Evolutionary conservation across 805 yeast genomes (phyloP).

Genomic region (Starmerella powellii): DNA sequence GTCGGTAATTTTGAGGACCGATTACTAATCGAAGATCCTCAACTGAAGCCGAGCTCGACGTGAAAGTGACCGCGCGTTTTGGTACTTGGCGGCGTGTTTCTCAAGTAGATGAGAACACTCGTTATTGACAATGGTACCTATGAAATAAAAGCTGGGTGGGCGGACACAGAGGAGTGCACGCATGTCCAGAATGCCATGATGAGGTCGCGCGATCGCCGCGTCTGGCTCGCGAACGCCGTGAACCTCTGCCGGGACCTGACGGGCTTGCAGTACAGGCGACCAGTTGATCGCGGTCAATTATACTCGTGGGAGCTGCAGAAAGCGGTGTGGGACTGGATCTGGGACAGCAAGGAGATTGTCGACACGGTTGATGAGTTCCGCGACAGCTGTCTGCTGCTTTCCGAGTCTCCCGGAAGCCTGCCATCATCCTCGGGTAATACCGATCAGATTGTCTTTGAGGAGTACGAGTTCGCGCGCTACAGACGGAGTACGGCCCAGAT

Average conservation of each 20-base stretch:
- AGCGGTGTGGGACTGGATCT: slow-evolving; percentile 77
- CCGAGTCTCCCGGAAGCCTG: slow-evolving; percentile 71
- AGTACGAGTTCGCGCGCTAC: slow-evolving; percentile 64
- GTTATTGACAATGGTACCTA: slow-evolving; percentile 87
- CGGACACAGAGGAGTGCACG: slow-evolving; percentile 32
- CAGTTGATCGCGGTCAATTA: slow-evolving; percentile 78
- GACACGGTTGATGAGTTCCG: slow-evolving; percentile 30
- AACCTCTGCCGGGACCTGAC: slow-evolving; percentile 57
- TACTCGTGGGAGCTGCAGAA: slow-evolving; percentile 85
- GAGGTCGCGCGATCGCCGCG: slow-evolving; percentile 60
- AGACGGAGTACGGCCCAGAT: slow-evolving; percentile 43
- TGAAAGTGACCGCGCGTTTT: neutral
- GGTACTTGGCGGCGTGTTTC: neutral
- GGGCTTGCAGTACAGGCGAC: slow-evolving; percentile 62
- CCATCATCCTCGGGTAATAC: slow-evolving; percentile 72
- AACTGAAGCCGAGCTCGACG: no score
- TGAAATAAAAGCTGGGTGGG: slow-evolving; percentile 54
- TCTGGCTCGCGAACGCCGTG: slow-evolving; percentile 62
- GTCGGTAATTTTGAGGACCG: no score
- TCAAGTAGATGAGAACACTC: slow-evolving; percentile 26
- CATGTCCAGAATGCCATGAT: slow-evolving; percentile 58
- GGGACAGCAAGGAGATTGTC: slow-evolving; percentile 29
- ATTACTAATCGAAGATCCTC: no score
- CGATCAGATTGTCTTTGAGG: slow-evolving; percentile 90
- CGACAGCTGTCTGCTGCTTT: slow-evolving; percentile 51